Evolutionary conservation across 2,329 filamentous ascomycete species (phyloP).

Genomic region (Pseudogymnoascus verrucosus): DNA sequence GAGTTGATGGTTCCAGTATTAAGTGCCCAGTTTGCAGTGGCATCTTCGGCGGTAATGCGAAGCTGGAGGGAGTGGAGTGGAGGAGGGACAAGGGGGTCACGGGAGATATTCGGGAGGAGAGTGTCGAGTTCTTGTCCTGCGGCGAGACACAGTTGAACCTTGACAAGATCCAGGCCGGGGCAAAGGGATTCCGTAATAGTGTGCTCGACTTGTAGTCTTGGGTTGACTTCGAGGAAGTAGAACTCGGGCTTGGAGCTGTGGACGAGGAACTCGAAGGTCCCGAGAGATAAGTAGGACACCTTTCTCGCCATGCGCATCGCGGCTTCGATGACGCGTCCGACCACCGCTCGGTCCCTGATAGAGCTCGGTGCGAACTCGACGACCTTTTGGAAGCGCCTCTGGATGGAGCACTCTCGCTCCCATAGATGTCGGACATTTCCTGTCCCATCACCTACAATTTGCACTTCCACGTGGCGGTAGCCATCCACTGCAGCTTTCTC

Average conservation of each 20-base stretch:
- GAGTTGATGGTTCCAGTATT: conserved; percentile 51
- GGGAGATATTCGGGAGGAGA: conserved; percentile 26
- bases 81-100: conserved; percentile 27
- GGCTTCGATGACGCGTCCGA: conserved; percentile 31
- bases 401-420: conserved; percentile 61
- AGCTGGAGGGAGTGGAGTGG: conserved; percentile 35
- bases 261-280: conserved; percentile 58
- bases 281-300: conserved; percentile 49
- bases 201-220: conserved; percentile 26
- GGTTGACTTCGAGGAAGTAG: conserved; percentile 27
- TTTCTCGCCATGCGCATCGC: conserved; percentile 46
- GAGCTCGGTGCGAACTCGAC: conserved; percentile 63
- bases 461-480: conserved; percentile 59
- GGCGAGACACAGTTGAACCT: conserved; percentile 30
- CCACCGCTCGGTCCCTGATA: conserved; percentile 41
- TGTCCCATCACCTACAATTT: conserved; percentile 55
- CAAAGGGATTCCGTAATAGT: conserved; percentile 32
- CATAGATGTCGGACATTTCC: conserved; percentile 52
- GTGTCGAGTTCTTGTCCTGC: conserved; percentile 25
- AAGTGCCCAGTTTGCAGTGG: conserved; percentile 40
- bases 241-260: conserved; percentile 40
- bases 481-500: conserved; percentile 50
- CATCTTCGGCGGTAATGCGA: conserved; percentile 37
- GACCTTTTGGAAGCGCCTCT: conserved; percentile 61
- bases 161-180: conserved; percentile 25